phyloP scores from a whole-genome alignment of 768 basidiomycete species.

The Phylloporus rhodoxanthus region DNA sequence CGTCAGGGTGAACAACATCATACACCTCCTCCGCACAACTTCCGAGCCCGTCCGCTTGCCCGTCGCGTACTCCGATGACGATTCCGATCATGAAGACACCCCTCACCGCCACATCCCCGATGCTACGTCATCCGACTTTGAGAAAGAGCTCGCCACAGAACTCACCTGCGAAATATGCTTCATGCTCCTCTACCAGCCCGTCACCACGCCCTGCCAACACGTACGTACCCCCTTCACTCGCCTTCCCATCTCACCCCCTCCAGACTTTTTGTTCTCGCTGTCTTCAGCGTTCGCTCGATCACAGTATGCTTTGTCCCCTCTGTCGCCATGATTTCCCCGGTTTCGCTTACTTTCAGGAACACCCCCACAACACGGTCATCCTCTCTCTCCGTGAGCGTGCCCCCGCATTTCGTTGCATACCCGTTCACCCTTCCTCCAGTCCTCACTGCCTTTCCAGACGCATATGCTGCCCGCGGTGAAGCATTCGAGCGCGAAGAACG shows the following conservation, averaged over 20 bases:
- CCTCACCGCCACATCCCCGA: constrained; percentile 8
- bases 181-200: constrained; percentile 72
- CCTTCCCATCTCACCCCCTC: constrained; percentile 9
- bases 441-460: constrained; percentile 59
- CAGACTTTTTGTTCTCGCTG: constrained; percentile 91
- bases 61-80: constrained; percentile 29
- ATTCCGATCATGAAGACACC: constrained; percentile 27
- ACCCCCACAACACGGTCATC: constrained; percentile 66
- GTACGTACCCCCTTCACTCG: constrained; percentile 39
- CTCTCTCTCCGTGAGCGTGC: constrained; percentile 55
- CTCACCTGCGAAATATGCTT: constrained; percentile 92
- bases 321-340: constrained; percentile 77
- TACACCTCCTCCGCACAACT: constrained; percentile 36
- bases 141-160: constrained; percentile 59
- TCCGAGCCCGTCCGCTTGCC: neutral
- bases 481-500: constrained; percentile 72
- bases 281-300: constrained; percentile 86
- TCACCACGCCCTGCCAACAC: constrained; percentile 95
- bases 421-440: constrained; percentile 37
- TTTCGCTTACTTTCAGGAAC: constrained; percentile 74
- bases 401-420: constrained; percentile 6
- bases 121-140: constrained; percentile 35
- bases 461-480: constrained; percentile 58
- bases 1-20: constrained; percentile 53
- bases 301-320: constrained; percentile 74